Evolutionary conservation across 805 yeast genomes (phyloP).

Genomic region (Yamadazyma endophytica): DNA sequence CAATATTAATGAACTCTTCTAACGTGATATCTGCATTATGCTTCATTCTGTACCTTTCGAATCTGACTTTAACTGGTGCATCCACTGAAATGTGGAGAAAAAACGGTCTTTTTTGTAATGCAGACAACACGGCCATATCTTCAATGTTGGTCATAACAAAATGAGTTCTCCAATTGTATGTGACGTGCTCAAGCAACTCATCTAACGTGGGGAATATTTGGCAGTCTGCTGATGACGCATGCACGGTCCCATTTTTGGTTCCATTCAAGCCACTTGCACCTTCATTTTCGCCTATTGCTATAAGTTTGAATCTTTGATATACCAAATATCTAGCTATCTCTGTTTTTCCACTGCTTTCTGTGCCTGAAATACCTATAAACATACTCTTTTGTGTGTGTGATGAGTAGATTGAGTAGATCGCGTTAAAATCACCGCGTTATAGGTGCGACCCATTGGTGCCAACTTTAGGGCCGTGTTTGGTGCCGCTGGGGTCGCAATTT

Average conservation of each 20-base stretch:
- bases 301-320: conserved; percentile 48
- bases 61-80: conserved; percentile 58
- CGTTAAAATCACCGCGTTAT: no score
- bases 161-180: conserved; percentile 60
- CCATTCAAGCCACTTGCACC: not conserved
- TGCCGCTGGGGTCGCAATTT: no score
- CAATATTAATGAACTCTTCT: conserved; percentile 32
- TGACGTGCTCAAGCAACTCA: conserved; percentile 55
- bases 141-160: conserved; percentile 55
- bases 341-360: conserved; percentile 61
- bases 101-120: conserved; percentile 68
- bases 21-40: conserved; percentile 9
- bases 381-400: no score
- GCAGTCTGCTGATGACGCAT: conserved; percentile 7
- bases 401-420: no score
- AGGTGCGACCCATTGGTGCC: no score
- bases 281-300: conserved; percentile 8
- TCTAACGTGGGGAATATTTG: conserved; percentile 33
- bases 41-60: conserved; percentile 22
- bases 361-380: conserved; percentile 76
- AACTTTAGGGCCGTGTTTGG: no score
- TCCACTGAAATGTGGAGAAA: conserved; percentile 77
- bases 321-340: conserved; percentile 58
- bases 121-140: conserved; percentile 38
- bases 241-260: conserved; percentile 3